phyloP scores from a whole-genome alignment of 345 rosid species.

The Camelina sativa region DNA sequence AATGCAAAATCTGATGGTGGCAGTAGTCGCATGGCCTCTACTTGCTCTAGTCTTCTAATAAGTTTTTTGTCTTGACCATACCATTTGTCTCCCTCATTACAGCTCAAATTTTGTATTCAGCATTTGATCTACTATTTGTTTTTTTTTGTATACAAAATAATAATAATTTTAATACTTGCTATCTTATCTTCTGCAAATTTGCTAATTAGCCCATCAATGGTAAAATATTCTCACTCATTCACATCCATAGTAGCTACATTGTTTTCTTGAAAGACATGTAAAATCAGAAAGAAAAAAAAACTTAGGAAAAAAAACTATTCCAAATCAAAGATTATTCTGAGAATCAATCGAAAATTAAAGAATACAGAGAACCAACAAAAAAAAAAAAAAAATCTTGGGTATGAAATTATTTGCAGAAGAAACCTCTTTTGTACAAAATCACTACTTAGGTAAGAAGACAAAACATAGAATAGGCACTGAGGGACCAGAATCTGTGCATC shows the following conservation, averaged over 20 bases:
- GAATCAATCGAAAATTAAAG: constrained; percentile 27
- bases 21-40: constrained; percentile 51
- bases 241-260: constrained; percentile 16
- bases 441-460: constrained; percentile 30
- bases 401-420: constrained; percentile 38
- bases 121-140: neutral
- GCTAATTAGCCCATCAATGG: neutral
- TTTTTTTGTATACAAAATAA: neutral
- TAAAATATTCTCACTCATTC: neutral
- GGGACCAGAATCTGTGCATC: constrained; percentile 23
- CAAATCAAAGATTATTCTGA: constrained; percentile 19
- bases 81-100: constrained; percentile 5
- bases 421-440: constrained; percentile 41
- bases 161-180: neutral
- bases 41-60: constrained; percentile 49
- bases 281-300: neutral
- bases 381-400: constrained; percentile 16
- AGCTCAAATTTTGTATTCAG: constrained; percentile 22
- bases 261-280: constrained; percentile 10
- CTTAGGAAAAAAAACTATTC: neutral
- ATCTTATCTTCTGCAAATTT: neutral
- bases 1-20: constrained; percentile 45
- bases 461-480: constrained; percentile 32
- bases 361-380: constrained; percentile 37
- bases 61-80: neutral